Evolutionary conservation across 495 filamentous ascomycete species (phyloP), one percentile per base, ranked within the genome.

Genomic region (Recurvomyces mirabilis): DNA sequence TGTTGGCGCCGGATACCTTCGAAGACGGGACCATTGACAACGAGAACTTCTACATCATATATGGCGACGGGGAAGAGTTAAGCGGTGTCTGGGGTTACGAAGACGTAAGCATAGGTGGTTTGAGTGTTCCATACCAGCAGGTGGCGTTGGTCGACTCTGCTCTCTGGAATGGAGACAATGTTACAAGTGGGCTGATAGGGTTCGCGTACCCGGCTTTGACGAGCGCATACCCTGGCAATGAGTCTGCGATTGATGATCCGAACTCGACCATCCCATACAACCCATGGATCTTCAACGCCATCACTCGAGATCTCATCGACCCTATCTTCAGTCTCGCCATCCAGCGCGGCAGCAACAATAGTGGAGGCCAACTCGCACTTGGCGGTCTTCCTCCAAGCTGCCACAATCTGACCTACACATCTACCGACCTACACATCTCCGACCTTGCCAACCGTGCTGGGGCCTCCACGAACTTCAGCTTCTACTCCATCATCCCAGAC

Each of bases 271-370:
- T 48, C 14, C 24, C 23, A 29, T 44, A 51, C 25, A 51, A 60
- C 1, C 81, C 81, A 58, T 67, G 60, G 29, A 73, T 78, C 1
- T 52, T 81, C 32, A 69, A 81, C 43, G 72, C 66, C 14, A 72
- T 49, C 34, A 53, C 66, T 28, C 59, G 75, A 41, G 70, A 68
- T 2, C 52, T 66, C 14, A 63, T 76, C 2, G 58, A 65, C 1
- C 71, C 78, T 0, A 50, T 76, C 36, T 84, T 82, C 66, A 71
- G 61, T 46, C 56, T 75, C 15, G 69, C 70, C 28, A 59, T 75
- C 34, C 34, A 56, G 32, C 52, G 59, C 25, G 42, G 43, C 4
- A 43, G 39, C 18, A 50, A 45, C 14, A n/a, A n/a, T n/a, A n/a
- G n/a, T n/a, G 31, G 35, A 6, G 56, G 59, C 37, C 41, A 60